Evolutionary conservation across 75 land plant species (phyloP).

Genomic region (Chamaecyparis obtusa): DNA sequence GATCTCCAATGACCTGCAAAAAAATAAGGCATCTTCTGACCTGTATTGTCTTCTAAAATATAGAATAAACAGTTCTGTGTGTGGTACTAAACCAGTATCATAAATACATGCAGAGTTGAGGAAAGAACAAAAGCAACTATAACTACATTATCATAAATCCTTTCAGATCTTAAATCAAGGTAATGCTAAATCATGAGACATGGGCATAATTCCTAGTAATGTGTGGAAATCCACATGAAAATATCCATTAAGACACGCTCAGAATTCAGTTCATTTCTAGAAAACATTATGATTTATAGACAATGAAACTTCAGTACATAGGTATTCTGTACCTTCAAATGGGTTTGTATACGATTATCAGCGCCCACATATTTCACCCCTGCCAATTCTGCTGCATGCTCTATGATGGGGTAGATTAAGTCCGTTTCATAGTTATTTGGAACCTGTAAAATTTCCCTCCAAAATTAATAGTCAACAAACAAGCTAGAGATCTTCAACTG

Average conservation of each 20-base stretch:
- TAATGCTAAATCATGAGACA: neutral
- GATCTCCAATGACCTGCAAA: conserved; percentile 87
- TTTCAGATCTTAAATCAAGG: neutral
- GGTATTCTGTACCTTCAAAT: conserved; percentile 54
- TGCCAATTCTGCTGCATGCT: conserved; percentile 75
- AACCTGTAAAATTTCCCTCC: conserved; percentile 52
- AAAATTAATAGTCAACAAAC: neutral
- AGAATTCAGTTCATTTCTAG: neutral
- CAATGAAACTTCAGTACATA: neutral
- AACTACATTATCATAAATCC: neutral
- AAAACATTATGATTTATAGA: neutral
- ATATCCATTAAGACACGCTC: neutral
- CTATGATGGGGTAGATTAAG: conserved; percentile 87
- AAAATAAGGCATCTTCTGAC: neutral
- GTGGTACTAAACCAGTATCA: neutral
- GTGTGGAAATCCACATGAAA: neutral
- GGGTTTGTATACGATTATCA: conserved; percentile 54
- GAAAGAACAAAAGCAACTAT: neutral
- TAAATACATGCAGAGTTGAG: conserved; percentile 2
- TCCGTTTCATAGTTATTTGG: conserved; percentile 98
- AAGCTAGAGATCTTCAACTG: neutral
- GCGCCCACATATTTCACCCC: conserved; percentile 61
- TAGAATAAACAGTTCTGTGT: neutral
- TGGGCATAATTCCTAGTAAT: neutral
- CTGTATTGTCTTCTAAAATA: neutral